Evolutionary conservation across 1,139 yeast genomes (phyloP).

Genomic region (Kodamaea derodonti): DNA sequence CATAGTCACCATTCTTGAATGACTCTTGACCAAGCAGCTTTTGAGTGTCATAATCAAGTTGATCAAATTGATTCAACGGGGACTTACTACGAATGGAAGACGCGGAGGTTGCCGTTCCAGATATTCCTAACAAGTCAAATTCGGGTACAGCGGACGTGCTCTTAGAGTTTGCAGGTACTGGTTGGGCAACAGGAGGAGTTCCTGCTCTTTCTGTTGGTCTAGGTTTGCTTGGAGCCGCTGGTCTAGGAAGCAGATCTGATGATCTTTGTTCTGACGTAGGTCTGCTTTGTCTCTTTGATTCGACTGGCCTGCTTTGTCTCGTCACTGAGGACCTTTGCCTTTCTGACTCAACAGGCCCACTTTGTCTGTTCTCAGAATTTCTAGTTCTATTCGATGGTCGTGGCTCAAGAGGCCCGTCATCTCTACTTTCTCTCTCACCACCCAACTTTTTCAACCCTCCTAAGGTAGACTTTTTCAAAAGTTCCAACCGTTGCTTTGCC

Average conservation of each 20-base stretch:
- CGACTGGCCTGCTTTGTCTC: not conserved
- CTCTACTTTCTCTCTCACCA: not conserved
- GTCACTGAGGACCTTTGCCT: not conserved
- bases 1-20: conserved; percentile 80
- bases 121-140: conserved; percentile 14
- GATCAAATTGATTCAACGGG: conserved; percentile 38
- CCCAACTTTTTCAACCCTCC: conserved; percentile 5
- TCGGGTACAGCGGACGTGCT: conserved; percentile 1
- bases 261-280: not conserved
- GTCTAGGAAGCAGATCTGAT: no score
- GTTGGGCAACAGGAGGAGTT: not conserved
- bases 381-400: not conserved
- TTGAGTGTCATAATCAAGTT: conserved; percentile 52
- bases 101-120: conserved; percentile 5
- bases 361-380: not conserved
- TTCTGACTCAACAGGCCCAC: not conserved
- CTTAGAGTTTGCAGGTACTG: not conserved
- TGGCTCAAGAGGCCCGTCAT: not conserved
- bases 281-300: not conserved
- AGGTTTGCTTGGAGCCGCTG: not conserved
- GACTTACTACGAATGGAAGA: conserved; percentile 12
- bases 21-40: conserved; percentile 59
- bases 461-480: conserved; percentile 1
- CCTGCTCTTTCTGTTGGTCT: not conserved
- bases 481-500: conserved; percentile 9